phyloP scores from a whole-genome alignment of 805 yeast genomes.

The Saturnispora bothae region DNA sequence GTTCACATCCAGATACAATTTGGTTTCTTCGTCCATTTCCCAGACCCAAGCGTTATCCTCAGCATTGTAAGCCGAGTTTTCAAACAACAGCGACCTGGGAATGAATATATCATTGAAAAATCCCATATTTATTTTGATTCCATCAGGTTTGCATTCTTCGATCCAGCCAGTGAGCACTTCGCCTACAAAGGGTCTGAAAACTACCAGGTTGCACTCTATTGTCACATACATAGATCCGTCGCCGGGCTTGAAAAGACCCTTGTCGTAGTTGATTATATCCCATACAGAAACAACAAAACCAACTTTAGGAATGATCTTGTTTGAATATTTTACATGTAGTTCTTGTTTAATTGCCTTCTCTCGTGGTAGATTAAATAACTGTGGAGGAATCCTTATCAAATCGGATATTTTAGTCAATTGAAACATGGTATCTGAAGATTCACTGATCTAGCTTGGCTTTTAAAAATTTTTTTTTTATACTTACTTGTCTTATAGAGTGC shows the following conservation, averaged over 20 bases:
- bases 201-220: constrained; percentile 61
- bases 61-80: constrained; percentile 31
- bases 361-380: constrained; percentile 62
- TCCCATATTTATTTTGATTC: constrained; percentile 74
- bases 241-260: constrained; percentile 86
- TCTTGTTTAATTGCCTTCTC: constrained; percentile 68
- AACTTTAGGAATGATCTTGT: constrained; percentile 70
- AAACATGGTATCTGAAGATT: too few relatives aligned
- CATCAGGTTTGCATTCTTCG: constrained; percentile 76
- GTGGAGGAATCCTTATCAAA: constrained; percentile 81
- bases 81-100: constrained; percentile 75
- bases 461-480: too few relatives aligned
- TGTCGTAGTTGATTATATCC: constrained; percentile 74
- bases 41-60: constrained; percentile 95
- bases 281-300: constrained; percentile 81
- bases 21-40: constrained; percentile 61
- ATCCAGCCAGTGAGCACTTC: constrained; percentile 92
- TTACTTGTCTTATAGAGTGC: too few relatives aligned
- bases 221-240: constrained; percentile 84
- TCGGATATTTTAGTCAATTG: constrained; percentile 73
- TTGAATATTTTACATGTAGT: constrained; percentile 74
- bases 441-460: too few relatives aligned
- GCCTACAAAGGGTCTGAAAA: constrained; percentile 92
- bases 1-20: constrained; percentile 76
- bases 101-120: constrained; percentile 89